These are phyloP conservation scores for Pelargonium exstipulatum DNA, from an alignment of 441 rosid genomes.

Conservation along the genomic window DNA sequence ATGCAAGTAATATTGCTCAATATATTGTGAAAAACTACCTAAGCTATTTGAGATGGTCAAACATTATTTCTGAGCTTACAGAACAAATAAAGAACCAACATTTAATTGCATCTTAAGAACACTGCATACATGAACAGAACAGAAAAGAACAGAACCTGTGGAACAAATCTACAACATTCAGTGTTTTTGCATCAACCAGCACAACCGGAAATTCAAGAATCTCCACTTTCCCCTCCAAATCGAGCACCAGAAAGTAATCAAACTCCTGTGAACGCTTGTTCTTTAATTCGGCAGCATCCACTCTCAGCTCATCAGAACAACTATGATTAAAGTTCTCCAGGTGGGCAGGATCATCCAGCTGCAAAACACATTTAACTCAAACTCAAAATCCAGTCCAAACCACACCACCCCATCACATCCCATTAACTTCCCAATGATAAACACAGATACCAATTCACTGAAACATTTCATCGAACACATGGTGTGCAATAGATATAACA, in stretches of 20 bases:
- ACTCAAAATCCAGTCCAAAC: constrained; percentile 9
- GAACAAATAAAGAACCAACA: constrained; percentile 12
- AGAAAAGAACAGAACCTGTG: constrained; percentile 54
- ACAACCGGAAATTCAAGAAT: constrained; percentile 87
- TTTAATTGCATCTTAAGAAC: neutral
- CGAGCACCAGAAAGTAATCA: constrained; percentile 72
- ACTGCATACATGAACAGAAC: constrained; percentile 5
- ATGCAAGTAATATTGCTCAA: constrained; percentile 2
- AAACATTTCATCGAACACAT: constrained; percentile 20
- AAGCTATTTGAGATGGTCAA: neutral
- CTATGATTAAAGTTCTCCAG: constrained; percentile 70
- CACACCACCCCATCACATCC: neutral
- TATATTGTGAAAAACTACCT: neutral
- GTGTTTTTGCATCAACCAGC: constrained; percentile 59
- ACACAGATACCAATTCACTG: neutral
- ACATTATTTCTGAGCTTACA: neutral
- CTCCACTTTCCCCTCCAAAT: constrained; percentile 90
- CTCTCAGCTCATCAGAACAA: constrained; percentile 48
- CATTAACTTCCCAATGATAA: neutral
- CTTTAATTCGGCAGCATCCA: constrained; percentile 36
- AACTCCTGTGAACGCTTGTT: constrained; percentile 46
- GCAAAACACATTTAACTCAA: constrained; percentile 21
- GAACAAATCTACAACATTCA: constrained; percentile 61
- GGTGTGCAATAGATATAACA: constrained; percentile 1
- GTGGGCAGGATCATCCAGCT: constrained; percentile 73